Conservation (phyloP, 345 rosid genomes). For the Linum tenue region DNA sequence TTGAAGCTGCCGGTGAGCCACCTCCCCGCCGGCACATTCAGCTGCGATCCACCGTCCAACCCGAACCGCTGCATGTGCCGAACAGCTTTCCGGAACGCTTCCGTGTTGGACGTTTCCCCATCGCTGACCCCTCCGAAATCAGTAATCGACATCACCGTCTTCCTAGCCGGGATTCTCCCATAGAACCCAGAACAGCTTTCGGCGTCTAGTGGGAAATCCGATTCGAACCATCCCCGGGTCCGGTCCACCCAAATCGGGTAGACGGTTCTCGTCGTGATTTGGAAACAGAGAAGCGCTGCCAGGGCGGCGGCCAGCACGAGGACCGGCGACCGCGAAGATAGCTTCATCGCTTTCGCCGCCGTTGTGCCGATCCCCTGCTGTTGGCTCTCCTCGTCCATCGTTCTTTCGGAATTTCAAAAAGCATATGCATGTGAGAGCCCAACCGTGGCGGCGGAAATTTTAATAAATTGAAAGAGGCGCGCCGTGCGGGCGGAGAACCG, state of each 20-base stretch:
- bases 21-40: constrained; percentile 65
- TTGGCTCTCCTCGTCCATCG: constrained; percentile 40
- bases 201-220: constrained; percentile 9
- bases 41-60: constrained; percentile 53
- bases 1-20: constrained; percentile 95
- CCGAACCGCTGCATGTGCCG: constrained; percentile 39
- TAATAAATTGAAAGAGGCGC: neutral
- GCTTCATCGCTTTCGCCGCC: constrained; percentile 18
- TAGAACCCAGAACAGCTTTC: constrained; percentile 32
- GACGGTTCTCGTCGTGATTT: constrained; percentile 40
- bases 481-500: neutral
- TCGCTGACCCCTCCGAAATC: constrained; percentile 94
- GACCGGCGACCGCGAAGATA: constrained; percentile 39
- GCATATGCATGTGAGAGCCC: neutral
- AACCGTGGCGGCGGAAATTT: neutral
- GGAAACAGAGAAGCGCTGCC: constrained; percentile 43
- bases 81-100: constrained; percentile 59
- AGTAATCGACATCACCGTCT: constrained; percentile 53
- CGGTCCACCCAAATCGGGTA: constrained; percentile 23
- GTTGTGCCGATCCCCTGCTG: constrained; percentile 15
- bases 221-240: constrained; percentile 11
- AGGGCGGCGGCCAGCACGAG: constrained; percentile 39
- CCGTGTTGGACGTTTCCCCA: constrained; percentile 68
- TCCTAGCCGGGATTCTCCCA: constrained; percentile 25
- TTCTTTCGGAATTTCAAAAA: neutral